phyloP scores from a whole-genome alignment of 2,329 filamentous ascomycete genomes.

The Orbilia oligospora region DNA sequence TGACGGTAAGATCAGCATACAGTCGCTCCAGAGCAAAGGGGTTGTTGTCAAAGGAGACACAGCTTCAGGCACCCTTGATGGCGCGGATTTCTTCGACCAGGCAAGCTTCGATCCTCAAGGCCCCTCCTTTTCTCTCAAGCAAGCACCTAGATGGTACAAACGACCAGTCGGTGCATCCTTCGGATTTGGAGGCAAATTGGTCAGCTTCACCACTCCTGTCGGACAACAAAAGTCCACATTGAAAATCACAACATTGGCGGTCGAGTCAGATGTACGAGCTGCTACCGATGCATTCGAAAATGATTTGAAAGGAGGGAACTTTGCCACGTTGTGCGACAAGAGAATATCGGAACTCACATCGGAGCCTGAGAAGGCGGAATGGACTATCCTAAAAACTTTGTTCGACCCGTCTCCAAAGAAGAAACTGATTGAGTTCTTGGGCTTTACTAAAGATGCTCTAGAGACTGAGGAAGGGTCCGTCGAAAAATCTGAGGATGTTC shows the following conservation, averaged over 20 bases:
- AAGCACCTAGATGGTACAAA: conserved; percentile 91
- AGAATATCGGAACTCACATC: conserved; percentile 81
- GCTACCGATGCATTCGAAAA: conserved; percentile 89
- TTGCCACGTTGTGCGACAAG: conserved; percentile 82
- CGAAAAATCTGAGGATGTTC: conserved; percentile 34
- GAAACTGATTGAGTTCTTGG: conserved; percentile 88
- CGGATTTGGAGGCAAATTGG: conserved; percentile 93
- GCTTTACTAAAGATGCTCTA: conserved; percentile 76
- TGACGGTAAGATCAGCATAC: conserved; percentile 93
- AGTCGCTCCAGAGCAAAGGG: conserved; percentile 86
- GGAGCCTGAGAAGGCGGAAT: conserved; percentile 95
- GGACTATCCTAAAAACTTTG: conserved; percentile 92
- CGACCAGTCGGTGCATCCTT: conserved; percentile 88
- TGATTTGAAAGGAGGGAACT: conserved; percentile 81
- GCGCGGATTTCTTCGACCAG: conserved; percentile 96
- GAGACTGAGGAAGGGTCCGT: conserved; percentile 36
- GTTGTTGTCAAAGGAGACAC: conserved; percentile 70
- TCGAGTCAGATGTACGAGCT: conserved; percentile 86
- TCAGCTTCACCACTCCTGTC: conserved; percentile 78
- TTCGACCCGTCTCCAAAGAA: conserved; percentile 87
- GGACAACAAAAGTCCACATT: conserved; percentile 82
- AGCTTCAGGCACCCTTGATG: conserved; percentile 80
- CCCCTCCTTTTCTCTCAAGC: conserved; percentile 86
- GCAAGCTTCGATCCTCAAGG: conserved; percentile 92
- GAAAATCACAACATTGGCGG: conserved; percentile 86